Conservation (phyloP, 305 asterid species). For the Fraxinus nigra region DNA sequence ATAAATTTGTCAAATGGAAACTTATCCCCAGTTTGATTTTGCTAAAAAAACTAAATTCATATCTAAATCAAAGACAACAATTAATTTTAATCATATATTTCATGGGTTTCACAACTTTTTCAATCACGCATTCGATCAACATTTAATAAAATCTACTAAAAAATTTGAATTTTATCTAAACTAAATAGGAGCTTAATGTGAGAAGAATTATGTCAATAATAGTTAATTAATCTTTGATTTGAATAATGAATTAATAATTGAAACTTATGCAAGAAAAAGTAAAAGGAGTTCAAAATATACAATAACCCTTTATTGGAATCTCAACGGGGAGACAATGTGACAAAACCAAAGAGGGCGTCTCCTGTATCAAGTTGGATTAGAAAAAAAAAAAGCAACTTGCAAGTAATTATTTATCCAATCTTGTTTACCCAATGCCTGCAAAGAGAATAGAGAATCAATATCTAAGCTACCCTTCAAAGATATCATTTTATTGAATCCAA, state of each 20-base stretch:
- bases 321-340: neutral
- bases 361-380: neutral
- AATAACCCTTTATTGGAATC: neutral
- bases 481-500: neutral
- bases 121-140: neutral
- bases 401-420: neutral
- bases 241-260: neutral
- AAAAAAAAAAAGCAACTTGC: neutral
- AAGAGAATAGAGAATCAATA: neutral
- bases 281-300: neutral
- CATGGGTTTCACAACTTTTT: neutral
- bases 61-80: too few species aligned
- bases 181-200: neutral
- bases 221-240: neutral
- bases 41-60: too few species aligned
- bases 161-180: neutral
- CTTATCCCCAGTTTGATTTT: neutral
- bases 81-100: neutral
- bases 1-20: neutral
- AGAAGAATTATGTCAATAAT: neutral
- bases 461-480: neutral
- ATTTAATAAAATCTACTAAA: neutral
- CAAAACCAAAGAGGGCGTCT: neutral
- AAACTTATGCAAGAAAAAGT: neutral
- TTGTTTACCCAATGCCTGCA: neutral